Conservation (phyloP, 1,284 basidiomycete genomes). For the Meira miltonrushii region DNA sequence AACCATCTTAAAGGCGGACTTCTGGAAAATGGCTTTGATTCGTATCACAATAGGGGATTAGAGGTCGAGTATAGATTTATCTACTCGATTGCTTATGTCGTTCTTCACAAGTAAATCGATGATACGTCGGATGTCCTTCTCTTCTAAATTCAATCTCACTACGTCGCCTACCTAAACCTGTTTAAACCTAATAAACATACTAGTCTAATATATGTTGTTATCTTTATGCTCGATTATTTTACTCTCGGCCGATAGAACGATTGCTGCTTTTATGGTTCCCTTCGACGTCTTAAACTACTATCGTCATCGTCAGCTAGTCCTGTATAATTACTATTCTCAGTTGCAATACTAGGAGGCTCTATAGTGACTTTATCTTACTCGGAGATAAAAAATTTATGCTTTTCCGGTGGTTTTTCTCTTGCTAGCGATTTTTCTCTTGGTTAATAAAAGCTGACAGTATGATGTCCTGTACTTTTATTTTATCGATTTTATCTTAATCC, state of each 20-base stretch:
- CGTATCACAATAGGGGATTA: conserved; percentile 6
- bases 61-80: background rate
- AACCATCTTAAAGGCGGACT: conserved; percentile 2
- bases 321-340: background rate
- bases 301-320: background rate
- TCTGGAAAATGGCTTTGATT: conserved; percentile 13
- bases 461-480: no score
- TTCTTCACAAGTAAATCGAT: conserved; percentile 17
- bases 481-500: background rate
- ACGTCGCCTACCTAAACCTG: conserved; percentile 41
- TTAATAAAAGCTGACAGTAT: no score
- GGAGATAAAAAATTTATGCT: no score
- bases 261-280: background rate
- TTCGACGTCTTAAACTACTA: background rate
- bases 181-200: conserved; percentile 31
- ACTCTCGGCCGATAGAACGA: background rate
- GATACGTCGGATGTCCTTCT: conserved; percentile 24
- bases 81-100: conserved; percentile 1
- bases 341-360: background rate
- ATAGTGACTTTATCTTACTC: background rate
- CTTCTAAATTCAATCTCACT: conserved; percentile 26
- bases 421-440: no score
- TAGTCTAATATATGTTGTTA: conserved; percentile 27
- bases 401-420: no score
- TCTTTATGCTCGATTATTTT: background rate